Evolutionary conservation across 805 yeast species (phyloP), one percentile per base, ranked within the genome.

Genomic region (Candida caryicola): DNA sequence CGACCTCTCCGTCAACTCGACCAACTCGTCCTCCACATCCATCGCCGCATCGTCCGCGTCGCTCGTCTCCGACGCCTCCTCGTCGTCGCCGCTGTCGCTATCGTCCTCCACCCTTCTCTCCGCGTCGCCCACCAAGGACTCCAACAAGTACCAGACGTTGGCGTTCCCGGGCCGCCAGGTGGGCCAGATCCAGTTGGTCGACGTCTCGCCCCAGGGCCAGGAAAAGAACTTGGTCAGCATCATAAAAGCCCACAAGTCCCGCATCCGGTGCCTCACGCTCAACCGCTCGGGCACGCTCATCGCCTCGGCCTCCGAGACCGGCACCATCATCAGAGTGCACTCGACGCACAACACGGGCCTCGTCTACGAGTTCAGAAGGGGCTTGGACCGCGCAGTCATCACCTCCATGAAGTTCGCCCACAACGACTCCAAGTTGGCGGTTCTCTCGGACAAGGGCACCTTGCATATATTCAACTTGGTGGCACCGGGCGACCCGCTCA

Each of bases 371-470:
- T 90, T 90, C 52, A 71, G 98, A 49, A 71, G 99, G 35, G 99
- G 99, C 0, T 57, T 90, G 15, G 98, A 93, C 59, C 74, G 81
- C 36, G 97, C 96, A 1, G 69, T 73, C 13, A 76, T 93, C 5
- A 85, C 84, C 29, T 82, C 93, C 5, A 81, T 93, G 82, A 80
- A 80, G 37, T 89, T 91, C 57, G 82, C 91, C 4, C 89, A 85
- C 6, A 74, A 79, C 47, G 90, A 88, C 33, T 60, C 79, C 8
- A 77, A 79, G 51, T 67, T 93, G 34, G 96, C 97, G 0, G 89
- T 88, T 4, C 66, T 93, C 17, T 83, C 95, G 12, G 96, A 88
- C 62, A 93, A 91, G 55, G 82, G 79, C 49, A 93, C 99, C 0
- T 64, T 93, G 37, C 99, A 93, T 61, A 77, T 91, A 2, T 93